These are phyloP conservation scores for Cicer chorassanicum DNA, from an alignment of 306 rosid species.

Conservation along the genomic window DNA sequence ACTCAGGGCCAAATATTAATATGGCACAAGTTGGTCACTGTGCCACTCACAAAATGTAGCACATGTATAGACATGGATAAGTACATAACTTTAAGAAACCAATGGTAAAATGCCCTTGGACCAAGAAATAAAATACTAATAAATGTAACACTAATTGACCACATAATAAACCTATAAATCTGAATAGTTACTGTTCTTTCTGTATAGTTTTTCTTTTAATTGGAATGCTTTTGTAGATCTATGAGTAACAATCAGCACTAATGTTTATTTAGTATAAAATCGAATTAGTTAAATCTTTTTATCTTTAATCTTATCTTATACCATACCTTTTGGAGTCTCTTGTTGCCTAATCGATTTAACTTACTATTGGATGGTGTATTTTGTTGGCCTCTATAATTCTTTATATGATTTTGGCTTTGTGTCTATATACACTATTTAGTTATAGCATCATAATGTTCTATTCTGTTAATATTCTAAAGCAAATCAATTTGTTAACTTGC, in stretches of 20 bases:
- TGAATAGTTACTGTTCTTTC: background rate
- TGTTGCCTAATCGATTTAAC: slow-evolving; percentile 4
- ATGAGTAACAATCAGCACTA: slow-evolving; percentile 1
- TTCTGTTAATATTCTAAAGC: background rate
- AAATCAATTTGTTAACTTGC: slow-evolving; percentile 34
- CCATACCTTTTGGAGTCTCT: slow-evolving; percentile 22
- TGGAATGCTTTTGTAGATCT: slow-evolving; percentile 20
- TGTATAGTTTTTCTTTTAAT: background rate
- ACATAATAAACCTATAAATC: background rate
- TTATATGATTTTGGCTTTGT: slow-evolving; percentile 21
- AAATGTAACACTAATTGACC: slow-evolving; percentile 5
- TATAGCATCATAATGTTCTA: background rate
- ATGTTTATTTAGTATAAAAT: background rate
- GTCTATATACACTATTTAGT: slow-evolving; percentile 16
- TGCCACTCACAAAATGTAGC: slow-evolving; percentile 12
- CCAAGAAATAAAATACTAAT: background rate
- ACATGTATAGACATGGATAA: background rate
- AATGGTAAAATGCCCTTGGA: slow-evolving; percentile 11
- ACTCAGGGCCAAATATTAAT: background rate
- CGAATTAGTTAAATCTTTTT: background rate
- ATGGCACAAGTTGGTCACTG: background rate
- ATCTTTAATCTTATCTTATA: slow-evolving; percentile 6
- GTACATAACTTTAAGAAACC: background rate
- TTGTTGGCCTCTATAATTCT: slow-evolving; percentile 11
- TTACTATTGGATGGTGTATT: background rate